Evolutionary conservation across 176 grass and related monocot species (phyloP), one percentile per base, ranked within the genome.

Genomic region (Juncus inflexus): DNA sequence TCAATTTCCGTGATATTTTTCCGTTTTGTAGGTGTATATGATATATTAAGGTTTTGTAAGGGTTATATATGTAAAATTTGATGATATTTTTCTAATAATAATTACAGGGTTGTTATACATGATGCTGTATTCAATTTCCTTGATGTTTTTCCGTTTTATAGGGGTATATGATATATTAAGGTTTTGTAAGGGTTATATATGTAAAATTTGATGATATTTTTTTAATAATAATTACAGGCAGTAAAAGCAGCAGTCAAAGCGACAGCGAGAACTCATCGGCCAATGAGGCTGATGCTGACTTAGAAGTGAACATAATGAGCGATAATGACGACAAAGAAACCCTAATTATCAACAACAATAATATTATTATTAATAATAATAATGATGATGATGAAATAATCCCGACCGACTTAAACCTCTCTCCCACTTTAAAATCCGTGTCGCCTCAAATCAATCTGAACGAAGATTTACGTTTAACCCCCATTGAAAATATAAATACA

Each of bases 221-320:
- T n/a, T n/a, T n/a, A n/a, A n/a, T n/a, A n/a, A n/a, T n/a, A n/a
- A n/a, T n/a, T 28, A 28, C 19, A 28, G 19, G 19, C 11, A 89
- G 74, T 74, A 75, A 74, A 42, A 99, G 95, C 80, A 99, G 86
- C 76, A 92, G 82, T 12, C 83, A 94, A 55, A 99, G 95, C 72
- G 95, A 94, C 40, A 94, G 85, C 77, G 90, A 90, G 67, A 86
- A 72, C 76, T 91, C 89, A 51, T 90, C 94, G 35, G 89, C 83
- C 72, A 87, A 85, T 65, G 91, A 92, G 19, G 19, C 19, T 41
- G 95, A 99, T 80, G 95, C 86, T 81, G 90, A 99, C 68, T 85
- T 84, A 62, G 75, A 82, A 83, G 88, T 99, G 41, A 90, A 99
- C 72, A 99, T 99, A 61, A 85, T 84, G 70, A 97, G 82, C 61